Percentiles rank a stretch among this genome's conserved stretches.
Evolutionary conservation across 2,329 filamentous ascomycete species (phyloP).

Genomic region (Ambrosiella beaveri): DNA sequence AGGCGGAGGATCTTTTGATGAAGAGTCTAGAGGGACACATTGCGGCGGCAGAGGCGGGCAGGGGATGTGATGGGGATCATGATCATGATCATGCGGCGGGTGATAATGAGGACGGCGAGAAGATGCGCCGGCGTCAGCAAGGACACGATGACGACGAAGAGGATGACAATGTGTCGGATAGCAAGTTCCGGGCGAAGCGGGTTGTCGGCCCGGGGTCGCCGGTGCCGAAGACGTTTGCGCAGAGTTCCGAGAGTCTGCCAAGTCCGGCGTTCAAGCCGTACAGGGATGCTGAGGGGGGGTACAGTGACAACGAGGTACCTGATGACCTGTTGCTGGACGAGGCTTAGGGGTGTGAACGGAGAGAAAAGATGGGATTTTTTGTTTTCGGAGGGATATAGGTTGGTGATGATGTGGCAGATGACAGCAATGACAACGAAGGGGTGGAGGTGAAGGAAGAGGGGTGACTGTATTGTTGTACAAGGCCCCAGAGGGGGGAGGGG

Average conservation of each 20-base stretch:
- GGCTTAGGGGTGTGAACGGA: not conserved
- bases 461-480: conserved; percentile 8
- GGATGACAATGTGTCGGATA: conserved; percentile 15
- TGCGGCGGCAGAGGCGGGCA: not conserved
- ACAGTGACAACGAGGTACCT: conserved; percentile 27
- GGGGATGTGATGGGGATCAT: not conserved
- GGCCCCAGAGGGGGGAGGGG: not conserved
- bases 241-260: conserved; percentile 10
- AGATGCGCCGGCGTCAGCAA: not conserved
- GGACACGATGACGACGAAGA: conserved; percentile 7
- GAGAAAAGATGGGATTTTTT: not conserved
- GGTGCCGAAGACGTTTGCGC: conserved; percentile 2
- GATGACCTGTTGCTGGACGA: conserved; percentile 18
- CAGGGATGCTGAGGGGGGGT: conserved; percentile 14
- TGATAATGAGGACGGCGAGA: not conserved
- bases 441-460: not conserved
- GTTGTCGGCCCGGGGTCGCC: conserved; percentile 4
- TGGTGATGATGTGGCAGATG: not conserved
- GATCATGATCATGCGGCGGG: not conserved
- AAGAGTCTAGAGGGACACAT: conserved; percentile 6
- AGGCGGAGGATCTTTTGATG: conserved; percentile 14
- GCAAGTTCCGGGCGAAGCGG: conserved; percentile 13
- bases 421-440: not conserved
- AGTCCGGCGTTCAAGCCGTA: conserved; percentile 12
- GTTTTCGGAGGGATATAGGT: not conserved